Base-by-base conservation (phyloP, 1,284 basidiomycete genomes). In the Amylostereum chailletii region DNA sequence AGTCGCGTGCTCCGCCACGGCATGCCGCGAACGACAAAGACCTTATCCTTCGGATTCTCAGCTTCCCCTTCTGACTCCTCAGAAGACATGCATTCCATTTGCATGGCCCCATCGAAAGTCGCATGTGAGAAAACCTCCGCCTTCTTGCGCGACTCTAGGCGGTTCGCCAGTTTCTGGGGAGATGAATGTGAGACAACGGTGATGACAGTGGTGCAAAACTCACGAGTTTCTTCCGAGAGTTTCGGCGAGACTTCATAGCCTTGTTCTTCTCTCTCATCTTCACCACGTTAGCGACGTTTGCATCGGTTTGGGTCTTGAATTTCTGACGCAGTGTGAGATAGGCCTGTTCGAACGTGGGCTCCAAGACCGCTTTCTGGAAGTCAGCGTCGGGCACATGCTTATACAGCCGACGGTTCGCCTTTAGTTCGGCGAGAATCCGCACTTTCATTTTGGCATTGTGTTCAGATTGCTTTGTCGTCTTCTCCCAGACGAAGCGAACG, bases 51-150 rank as follows among this genome's bases (percentile, higher is more conserved):
- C 30, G 62, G 60, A 36, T 56, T 57, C 0, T 60, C 58, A 48
- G 69, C 67, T 44, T 81, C 82, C 40, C 65, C 66, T 51, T 79
- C 76, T 10, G 85, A 87, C 59, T 87, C 84, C 55, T 87, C 84
- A 32, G 81, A 83, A 11, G 85, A 87, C 80, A 88, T 86, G 61
- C 84, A 88, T 43, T 86, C 86, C 11, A 77, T 54, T 51, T 83
- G 78, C 48, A 87, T 64, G 5, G 85, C 83, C 11, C 76, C 74
- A 56, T 86, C 81, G 58, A 87, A 87, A 10, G 67, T 71, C 8
- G 76, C 66, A 60, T 84, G 76, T 47, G 77, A 71, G 52, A 83
- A 82, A 0, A 60, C 66, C 31, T 64, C 62, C 27, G 78, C 61
- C 47, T 71, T 75, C 55, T 77, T 66, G 27, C 85, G 74, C 30